phyloP scores from a whole-genome alignment of 2,329 filamentous ascomycete genomes.

The Phaeosphaeria sp. region DNA sequence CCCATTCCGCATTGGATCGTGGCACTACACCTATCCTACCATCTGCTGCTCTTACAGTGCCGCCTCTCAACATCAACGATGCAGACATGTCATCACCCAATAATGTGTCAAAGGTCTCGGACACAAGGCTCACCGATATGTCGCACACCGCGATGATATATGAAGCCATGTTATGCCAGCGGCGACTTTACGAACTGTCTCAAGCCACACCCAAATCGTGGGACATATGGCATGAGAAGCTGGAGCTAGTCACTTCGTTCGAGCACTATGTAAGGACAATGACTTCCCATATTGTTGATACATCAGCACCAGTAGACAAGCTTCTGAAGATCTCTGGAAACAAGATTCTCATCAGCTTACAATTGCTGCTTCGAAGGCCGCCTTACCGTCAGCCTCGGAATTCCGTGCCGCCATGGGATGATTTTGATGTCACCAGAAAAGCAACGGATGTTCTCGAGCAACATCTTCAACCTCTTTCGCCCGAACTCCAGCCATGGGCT shows the following conservation, averaged over 20 bases:
- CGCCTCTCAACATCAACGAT: slow-evolving; percentile 1
- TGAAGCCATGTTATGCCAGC: slow-evolving; percentile 8
- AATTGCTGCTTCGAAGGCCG: slow-evolving; percentile 12
- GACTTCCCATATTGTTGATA: neutral
- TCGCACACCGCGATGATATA: slow-evolving; percentile 7
- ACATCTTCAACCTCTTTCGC: slow-evolving; percentile 3
- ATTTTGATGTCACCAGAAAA: slow-evolving; percentile 8
- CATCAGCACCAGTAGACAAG: neutral
- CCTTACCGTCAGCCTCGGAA: slow-evolving; percentile 5
- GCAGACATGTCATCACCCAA: neutral
- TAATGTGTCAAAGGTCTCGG: neutral
- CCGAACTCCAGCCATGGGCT: slow-evolving; percentile 12
- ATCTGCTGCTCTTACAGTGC: neutral
- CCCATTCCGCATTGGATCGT: slow-evolving; percentile 10
- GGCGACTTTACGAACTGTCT: slow-evolving; percentile 3
- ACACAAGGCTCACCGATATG: slow-evolving; percentile 2
- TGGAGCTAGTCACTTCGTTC: neutral
- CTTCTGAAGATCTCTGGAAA: slow-evolving; percentile 1
- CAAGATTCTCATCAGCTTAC: slow-evolving; percentile 6
- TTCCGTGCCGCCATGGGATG: slow-evolving; percentile 12
- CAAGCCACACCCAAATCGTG: neutral
- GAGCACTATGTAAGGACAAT: neutral
- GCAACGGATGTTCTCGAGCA: slow-evolving; percentile 11
- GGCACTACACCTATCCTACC: slow-evolving; percentile 9
- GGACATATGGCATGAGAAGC: neutral